Evolutionary conservation across 1,139 yeast genomes (phyloP).

Genomic region (Suhomyces wounanorum): DNA sequence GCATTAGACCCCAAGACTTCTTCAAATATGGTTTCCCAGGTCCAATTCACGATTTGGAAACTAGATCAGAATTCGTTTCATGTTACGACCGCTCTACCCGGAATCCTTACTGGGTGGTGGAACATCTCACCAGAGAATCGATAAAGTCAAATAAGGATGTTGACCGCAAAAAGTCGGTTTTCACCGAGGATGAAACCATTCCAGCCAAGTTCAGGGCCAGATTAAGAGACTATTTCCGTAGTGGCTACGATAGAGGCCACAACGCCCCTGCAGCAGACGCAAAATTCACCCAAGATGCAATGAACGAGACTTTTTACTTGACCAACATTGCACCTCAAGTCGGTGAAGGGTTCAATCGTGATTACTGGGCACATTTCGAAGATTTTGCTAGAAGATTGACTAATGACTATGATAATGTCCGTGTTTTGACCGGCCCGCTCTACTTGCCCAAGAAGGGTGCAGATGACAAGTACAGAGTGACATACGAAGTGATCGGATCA

Average conservation of each 20-base stretch:
- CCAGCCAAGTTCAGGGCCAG: slow-evolving; percentile 76
- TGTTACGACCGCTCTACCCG: slow-evolving; percentile 83
- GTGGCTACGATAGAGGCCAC: slow-evolving; percentile 97
- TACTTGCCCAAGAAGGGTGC: slow-evolving; percentile 75
- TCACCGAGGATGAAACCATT: slow-evolving; percentile 83
- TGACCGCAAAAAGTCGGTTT: slow-evolving; percentile 78
- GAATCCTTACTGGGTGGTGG: slow-evolving; percentile 89
- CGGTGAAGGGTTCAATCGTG: slow-evolving; percentile 96
- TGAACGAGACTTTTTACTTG: slow-evolving; percentile 90
- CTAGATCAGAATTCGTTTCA: slow-evolving; percentile 74
- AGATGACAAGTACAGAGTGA: slow-evolving; percentile 80
- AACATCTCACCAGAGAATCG: slow-evolving; percentile 82
- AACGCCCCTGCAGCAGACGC: slow-evolving; percentile 99
- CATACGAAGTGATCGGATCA: slow-evolving; percentile 91
- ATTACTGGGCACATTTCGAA: slow-evolving; percentile 96
- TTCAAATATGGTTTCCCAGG: slow-evolving; percentile 94
- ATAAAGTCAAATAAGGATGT: slow-evolving; percentile 51
- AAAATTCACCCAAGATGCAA: slow-evolving; percentile 81
- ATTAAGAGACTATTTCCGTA: slow-evolving; percentile 83
- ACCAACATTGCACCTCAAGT: slow-evolving; percentile 97
- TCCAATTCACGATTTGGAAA: slow-evolving; percentile 81
- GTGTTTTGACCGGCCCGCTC: slow-evolving; percentile 92
- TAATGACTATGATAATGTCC: slow-evolving; percentile 63
- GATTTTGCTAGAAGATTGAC: slow-evolving; percentile 83
- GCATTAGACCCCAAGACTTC: slow-evolving; percentile 69